A percentile compares a stretch with the other conserved stretches of the same genome.
Evolutionary conservation across 2,329 filamentous ascomycete species (phyloP).

Genomic region (Escovopsis sp.): DNA sequence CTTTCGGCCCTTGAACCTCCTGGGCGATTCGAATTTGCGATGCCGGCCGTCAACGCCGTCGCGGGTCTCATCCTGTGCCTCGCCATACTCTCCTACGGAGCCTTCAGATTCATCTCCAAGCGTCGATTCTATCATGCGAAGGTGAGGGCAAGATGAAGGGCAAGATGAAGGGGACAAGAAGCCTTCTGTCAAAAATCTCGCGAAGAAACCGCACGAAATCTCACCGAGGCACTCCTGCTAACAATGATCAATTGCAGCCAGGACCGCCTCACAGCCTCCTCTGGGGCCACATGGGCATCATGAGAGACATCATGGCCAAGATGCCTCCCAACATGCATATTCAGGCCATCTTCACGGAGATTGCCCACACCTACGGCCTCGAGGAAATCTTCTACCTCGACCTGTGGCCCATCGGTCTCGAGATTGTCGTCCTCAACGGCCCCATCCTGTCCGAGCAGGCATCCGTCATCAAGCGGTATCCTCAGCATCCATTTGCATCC

Average conservation of each 20-base stretch:
- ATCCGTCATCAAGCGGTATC: conserved; percentile 8
- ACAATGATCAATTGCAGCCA: neutral
- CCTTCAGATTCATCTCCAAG: too few relatives aligned
- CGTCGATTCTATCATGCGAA: too few relatives aligned
- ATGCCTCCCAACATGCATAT: conserved; percentile 12
- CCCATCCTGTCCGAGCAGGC: conserved; percentile 13
- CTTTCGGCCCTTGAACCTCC: too few relatives aligned
- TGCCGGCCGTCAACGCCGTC: too few relatives aligned
- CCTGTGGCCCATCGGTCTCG: conserved; percentile 16
- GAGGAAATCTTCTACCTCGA: conserved; percentile 17
- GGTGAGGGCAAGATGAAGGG: too few relatives aligned
- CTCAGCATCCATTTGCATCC: conserved; percentile 7
- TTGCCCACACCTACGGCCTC: conserved; percentile 12
- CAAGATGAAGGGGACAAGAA: too few relatives aligned
- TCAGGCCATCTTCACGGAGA: conserved; percentile 11
- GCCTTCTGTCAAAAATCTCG: too few relatives aligned
- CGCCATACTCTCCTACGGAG: too few relatives aligned
- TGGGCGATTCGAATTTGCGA: too few relatives aligned
- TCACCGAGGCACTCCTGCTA: too few relatives aligned
- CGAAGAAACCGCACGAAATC: too few relatives aligned
- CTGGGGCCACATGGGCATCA: conserved; percentile 10
- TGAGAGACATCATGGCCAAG: conserved; percentile 6
- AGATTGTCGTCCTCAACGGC: conserved; percentile 13
- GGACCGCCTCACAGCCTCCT: conserved; percentile 10
- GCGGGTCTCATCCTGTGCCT: too few relatives aligned